Evolutionary conservation across 768 basidiomycete species (phyloP).

Genomic region (Ramaria sp.): DNA sequence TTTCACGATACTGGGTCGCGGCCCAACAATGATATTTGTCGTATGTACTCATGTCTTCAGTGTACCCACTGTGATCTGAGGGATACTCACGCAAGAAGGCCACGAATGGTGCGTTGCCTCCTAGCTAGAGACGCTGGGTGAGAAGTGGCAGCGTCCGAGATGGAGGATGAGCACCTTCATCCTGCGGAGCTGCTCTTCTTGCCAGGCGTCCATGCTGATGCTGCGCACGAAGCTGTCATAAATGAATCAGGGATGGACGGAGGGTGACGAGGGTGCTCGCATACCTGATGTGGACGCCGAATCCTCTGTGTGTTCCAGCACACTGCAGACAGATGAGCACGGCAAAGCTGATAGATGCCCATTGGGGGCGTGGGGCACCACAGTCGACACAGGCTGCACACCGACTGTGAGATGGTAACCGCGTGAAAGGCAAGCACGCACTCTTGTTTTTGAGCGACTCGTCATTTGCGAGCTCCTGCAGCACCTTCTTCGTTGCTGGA

Average conservation of each 20-base stretch:
- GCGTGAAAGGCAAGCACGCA: constrained; percentile 12
- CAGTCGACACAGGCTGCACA: constrained; percentile 63
- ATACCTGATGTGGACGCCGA: constrained; percentile 88
- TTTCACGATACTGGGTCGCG: constrained; percentile 89
- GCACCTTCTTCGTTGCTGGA: constrained; percentile 52
- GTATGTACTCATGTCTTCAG: constrained; percentile 45
- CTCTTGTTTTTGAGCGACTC: constrained; percentile 64
- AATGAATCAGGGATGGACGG: constrained; percentile 11
- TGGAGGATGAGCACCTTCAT: constrained; percentile 62
- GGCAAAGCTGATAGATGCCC: constrained; percentile 84
- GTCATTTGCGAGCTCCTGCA: constrained; percentile 64
- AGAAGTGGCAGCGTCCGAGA: background rate
- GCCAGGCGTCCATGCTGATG: constrained; percentile 96
- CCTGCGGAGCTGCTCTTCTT: constrained; percentile 72
- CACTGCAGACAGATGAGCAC: constrained; percentile 90
- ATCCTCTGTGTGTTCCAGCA: constrained; percentile 74
- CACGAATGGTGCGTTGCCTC: constrained; percentile 79
- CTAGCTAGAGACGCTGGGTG: constrained; percentile 40
- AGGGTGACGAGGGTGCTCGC: constrained; percentile 13
- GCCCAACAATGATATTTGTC: constrained; percentile 92
- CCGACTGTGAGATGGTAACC: background rate
- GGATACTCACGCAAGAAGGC: constrained; percentile 72
- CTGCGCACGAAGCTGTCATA: constrained; percentile 73
- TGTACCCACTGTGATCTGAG: constrained; percentile 58
- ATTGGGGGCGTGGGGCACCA: constrained; percentile 84